These are phyloP conservation scores for Ceratobasidium sp. DNA, from an alignment of 1,284 basidiomycete species.

Conservation along the genomic window DNA sequence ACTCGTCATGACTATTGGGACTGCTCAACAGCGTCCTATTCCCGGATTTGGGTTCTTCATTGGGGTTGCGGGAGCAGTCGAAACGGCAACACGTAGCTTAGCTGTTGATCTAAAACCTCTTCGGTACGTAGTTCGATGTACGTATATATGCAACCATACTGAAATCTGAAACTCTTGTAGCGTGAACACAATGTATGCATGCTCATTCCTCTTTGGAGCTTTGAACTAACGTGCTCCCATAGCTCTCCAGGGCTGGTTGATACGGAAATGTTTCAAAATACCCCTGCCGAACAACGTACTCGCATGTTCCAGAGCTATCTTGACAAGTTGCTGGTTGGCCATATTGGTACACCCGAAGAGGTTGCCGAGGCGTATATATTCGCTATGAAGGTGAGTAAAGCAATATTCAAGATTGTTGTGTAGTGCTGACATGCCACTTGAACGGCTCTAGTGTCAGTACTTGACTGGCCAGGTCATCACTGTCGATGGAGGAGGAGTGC, in stretches of 20 bases:
- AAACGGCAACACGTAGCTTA: slow-evolving; percentile 21
- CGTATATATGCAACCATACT: neutral
- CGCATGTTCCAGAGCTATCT: neutral
- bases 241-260: slow-evolving; percentile 38
- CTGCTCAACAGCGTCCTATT: neutral
- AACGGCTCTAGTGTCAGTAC: slow-evolving; percentile 2
- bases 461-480: slow-evolving; percentile 11
- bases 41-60: neutral
- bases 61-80: slow-evolving; percentile 6
- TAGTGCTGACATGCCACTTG: neutral
- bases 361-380: slow-evolving; percentile 46
- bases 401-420: neutral
- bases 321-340: slow-evolving; percentile 13
- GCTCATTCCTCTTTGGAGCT: neutral
- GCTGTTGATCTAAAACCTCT: slow-evolving; percentile 32
- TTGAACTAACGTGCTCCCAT: neutral
- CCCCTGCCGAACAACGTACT: neutral
- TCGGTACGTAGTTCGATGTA: neutral
- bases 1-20: slow-evolving; percentile 5
- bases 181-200: slow-evolving; percentile 34
- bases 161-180: neutral
- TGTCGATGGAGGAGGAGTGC: slow-evolving; percentile 18
- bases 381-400: slow-evolving; percentile 43
- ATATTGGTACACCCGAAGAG: slow-evolving; percentile 39
- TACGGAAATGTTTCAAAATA: neutral